A percentile compares a stretch with the other conserved stretches of the same genome.
Evolutionary conservation across 2,329 filamentous ascomycete genomes (phyloP).

Genomic region (Leptodontidium sp.): DNA sequence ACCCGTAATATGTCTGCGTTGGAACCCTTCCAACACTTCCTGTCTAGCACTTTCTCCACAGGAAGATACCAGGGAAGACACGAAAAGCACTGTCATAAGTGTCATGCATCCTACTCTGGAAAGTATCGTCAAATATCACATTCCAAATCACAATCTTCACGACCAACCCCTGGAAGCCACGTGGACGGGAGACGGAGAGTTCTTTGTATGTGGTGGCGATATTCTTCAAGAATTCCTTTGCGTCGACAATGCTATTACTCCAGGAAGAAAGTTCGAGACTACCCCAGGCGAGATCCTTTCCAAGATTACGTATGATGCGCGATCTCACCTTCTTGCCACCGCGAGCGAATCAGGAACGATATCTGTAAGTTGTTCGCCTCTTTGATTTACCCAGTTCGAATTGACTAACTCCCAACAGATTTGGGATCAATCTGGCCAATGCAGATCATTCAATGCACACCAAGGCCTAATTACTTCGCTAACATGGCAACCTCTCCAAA

Average conservation of each 20-base stretch:
- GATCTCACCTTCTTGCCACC: conserved; percentile 63
- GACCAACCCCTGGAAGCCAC: conserved; percentile 63
- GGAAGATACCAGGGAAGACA: conserved; percentile 59
- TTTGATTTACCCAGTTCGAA: conserved; percentile 39
- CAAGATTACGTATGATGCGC: conserved; percentile 64
- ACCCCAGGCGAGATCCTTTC: conserved; percentile 62
- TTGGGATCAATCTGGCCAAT: conserved; percentile 56
- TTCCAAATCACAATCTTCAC: conserved; percentile 59
- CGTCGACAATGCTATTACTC: conserved; percentile 55
- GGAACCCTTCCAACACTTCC: conserved; percentile 64
- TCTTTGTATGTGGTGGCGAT: conserved; percentile 66
- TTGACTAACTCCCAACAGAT: conserved; percentile 50
- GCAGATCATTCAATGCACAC: conserved; percentile 65
- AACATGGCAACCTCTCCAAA: conserved; percentile 65
- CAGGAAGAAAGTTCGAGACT: conserved; percentile 59
- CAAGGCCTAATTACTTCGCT: conserved; percentile 65
- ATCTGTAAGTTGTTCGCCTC: conserved; percentile 58
- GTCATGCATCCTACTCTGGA: conserved; percentile 52
- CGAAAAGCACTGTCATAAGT: conserved; percentile 62
- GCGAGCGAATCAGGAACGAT: conserved; percentile 66
- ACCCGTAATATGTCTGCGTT: conserved; percentile 68
- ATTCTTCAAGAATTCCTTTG: conserved; percentile 59
- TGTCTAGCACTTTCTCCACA: conserved; percentile 66
- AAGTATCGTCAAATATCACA: conserved; percentile 52
- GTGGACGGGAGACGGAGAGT: conserved; percentile 67